Evolutionary conservation across 1,284 basidiomycete species (phyloP), one percentile per base, ranked within the genome.

Genomic region (Spongispora temasekensis): DNA sequence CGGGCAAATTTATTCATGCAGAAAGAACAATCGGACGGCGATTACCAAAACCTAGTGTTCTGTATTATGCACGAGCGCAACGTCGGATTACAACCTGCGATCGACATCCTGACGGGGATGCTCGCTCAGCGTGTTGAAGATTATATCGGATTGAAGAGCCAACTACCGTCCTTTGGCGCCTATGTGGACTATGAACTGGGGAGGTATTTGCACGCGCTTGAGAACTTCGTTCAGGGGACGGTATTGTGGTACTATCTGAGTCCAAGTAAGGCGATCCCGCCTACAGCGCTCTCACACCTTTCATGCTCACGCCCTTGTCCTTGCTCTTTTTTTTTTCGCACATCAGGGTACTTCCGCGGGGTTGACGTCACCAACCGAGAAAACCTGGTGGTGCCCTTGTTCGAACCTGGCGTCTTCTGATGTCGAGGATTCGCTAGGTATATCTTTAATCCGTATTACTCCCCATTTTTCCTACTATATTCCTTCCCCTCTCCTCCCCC

Each of bases 1-100:
- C 46, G 1, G 27, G 56, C 55, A 51, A 58, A 23, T 32, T 8
- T 44, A 27, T 51, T 55, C 35, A 25, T 57, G 56, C 65, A 81
- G 80, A 81, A 81, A 71, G 81, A 83, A 63, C 81, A 83, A 61
- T 74, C 78, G 7, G 80, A 82, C 58, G 78, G 77, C 30, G 81
- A 83, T 64, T 81, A 79, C 62, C 80, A 81, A 66, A 83, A 83
- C 62, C 70, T 83, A 13, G 80, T 83, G 37, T 80, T 80, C 66
- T 76, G 76, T 55, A 73, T 82, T 57, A 81, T 82, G 78, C 67
- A 76, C 37, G 79, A 81, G 64, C 72, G 67, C 34, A 67, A 75
- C n/a, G 67, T 79, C 5, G 78, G 77, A 31, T 69, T 83, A 7
- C 81, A 83, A 64, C 73, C 65, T 31, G 80, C 76, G 4, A 73